Base-by-base conservation (phyloP, 768 basidiomycete species). In the Naganishia kalamii region DNA sequence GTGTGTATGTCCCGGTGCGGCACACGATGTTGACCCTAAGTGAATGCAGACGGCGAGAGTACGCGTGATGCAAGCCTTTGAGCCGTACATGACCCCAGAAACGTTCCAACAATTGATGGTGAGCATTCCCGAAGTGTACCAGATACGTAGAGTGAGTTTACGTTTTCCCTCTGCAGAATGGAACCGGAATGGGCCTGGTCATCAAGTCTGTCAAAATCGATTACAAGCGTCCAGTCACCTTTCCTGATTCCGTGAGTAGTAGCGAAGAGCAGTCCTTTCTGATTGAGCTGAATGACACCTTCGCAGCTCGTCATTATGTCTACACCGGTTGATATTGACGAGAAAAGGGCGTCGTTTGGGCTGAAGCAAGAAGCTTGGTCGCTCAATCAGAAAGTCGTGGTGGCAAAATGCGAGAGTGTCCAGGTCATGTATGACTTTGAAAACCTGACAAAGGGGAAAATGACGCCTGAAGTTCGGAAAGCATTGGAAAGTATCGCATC, bases 351-450 rank as follows among this genome's bases (percentile, higher is more conserved):
- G 12, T 65, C 64, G 3, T 65, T 65, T 27, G 47, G 47, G 10
- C 54, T 65, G 4, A 27, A 47, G 23, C 44, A 57, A 15, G 52
- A 27, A 5, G 64, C 64, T 17, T 65, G 44, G 49, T 65, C 64
- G 32, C 35, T 65, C 19, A 23, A 29, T 13, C 64, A 65, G 46
- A 32, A 57, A 4, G 41, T 19, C 12, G 32, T 65, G 6, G 64
- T 65, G n/a, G 54, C 64, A 4, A 32, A 59, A 30, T 65, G 64
- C 40, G 44, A 41, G 33, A 65, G 64, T 35, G 52, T 65, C 10
- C 64, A 65, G 40, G 64, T 65, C 13, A 65, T 65, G 64, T 65
- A 65, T 23, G 54, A 65, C 30, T 65, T 65, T 57, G 29, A 37
- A 12, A 29, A 35, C 3, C 33, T 65, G 48, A 65, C 47, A 15